Evolutionary conservation across 768 basidiomycete genomes (phyloP), one percentile per base, ranked within the genome.

Genomic region (Psilocybe cubensis): DNA sequence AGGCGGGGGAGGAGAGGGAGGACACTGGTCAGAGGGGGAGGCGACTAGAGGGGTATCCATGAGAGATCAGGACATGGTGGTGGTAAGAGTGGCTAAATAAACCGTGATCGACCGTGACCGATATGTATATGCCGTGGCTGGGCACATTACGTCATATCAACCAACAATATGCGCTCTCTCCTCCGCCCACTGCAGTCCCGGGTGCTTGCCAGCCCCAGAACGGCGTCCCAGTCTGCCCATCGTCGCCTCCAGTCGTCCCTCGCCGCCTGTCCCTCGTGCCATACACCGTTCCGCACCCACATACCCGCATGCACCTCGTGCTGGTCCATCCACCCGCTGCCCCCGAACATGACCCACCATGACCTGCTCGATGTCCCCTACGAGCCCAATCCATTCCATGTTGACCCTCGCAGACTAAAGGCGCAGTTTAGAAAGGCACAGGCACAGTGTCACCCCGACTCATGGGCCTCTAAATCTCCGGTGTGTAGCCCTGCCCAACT

Each of bases 391-490:
- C 87, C 87, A 7, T 96, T 93, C 72, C 70, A 78, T 14, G 72
- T 98, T 41, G 86, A 94, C 67, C 64, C 80, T 14, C 64, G 72
- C 1, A 74, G 79, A 18, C 73, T 97, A 57, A 88, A 85, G 69
- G 74, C 76, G 31, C 79, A 81, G 25, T 96, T 93, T 69, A 76
- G 89, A 29, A 74, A 81, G 44, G 83, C 89, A 3, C 95, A 96
- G 67, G 79, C 85, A 20, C 74, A 84, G 20, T 86, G 92, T 50
- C 95, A 98, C 75, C 95, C 95, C 0, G 95, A 98, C 69, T 79
- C 86, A 11, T 96, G 91, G 89, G 81, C 86, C 29, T 81, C 84
- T 27, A 80, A 83, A 66, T 85, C 85, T 54, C 71, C 81, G 58
- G 91, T 89, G 72, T 66, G 71, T 74, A 57, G 35, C 45, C 24